phyloP scores from a whole-genome alignment of 495 filamentous ascomycete genomes.

The Choiromyces venosus region DNA sequence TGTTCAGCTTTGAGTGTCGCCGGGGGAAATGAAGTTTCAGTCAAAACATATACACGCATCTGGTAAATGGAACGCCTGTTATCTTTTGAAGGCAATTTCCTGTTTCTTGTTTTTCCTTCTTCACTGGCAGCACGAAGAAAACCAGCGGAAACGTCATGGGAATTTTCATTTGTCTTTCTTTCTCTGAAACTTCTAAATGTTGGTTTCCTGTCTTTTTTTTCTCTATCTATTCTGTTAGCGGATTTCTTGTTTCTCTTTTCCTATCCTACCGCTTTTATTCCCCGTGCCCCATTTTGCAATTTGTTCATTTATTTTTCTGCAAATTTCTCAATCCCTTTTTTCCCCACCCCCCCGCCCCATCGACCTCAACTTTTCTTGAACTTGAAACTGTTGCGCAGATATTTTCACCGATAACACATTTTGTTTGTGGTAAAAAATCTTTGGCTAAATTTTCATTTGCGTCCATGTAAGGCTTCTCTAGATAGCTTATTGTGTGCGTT shows the following conservation, averaged over 20 bases:
- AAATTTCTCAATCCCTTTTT: neutral
- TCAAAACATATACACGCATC: conserved; percentile 37
- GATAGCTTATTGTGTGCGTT: conserved; percentile 3
- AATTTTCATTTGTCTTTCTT: conserved; percentile 2
- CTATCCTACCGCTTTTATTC: conserved; percentile 4
- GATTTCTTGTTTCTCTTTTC: conserved; percentile 23
- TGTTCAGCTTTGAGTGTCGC: conserved; percentile 22
- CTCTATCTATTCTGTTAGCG: conserved; percentile 35
- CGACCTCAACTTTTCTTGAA: neutral
- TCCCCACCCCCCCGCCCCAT: neutral
- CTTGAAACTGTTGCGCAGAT: neutral
- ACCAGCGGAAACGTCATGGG: conserved; percentile 26
- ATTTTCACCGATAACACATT: conserved; percentile 1
- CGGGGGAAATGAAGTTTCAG: conserved; percentile 25
- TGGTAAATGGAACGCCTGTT: conserved; percentile 34
- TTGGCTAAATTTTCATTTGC: neutral
- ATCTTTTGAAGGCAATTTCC: conserved; percentile 35
- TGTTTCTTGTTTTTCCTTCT: conserved; percentile 26
- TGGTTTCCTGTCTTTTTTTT: conserved; percentile 32
- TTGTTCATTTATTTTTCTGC: conserved; percentile 7
- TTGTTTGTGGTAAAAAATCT: neutral
- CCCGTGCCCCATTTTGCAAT: neutral
- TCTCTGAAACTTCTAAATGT: conserved; percentile 28
- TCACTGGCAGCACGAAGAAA: conserved; percentile 34
- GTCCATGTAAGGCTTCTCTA: conserved; percentile 2